Conservation (phyloP, 73 alveolate genomes). For the Urostyla sp. region DNA sequence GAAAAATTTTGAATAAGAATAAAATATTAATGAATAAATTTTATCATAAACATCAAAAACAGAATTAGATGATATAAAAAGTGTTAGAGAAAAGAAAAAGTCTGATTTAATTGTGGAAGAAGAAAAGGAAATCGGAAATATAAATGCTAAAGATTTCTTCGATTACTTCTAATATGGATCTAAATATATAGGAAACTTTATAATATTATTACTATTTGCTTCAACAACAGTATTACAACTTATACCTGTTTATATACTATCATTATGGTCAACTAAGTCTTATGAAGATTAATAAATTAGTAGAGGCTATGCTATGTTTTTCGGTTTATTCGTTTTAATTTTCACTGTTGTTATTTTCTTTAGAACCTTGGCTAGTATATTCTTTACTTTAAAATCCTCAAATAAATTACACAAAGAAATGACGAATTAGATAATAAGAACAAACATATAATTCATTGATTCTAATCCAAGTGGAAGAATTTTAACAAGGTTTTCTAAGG, state of each 20-base stretch:
- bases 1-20: neutral
- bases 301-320: neutral
- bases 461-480: constrained; percentile 72
- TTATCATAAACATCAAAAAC: neutral
- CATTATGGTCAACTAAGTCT: constrained; percentile 14
- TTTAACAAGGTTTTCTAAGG: constrained; percentile 70
- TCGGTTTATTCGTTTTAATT: neutral
- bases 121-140: neutral
- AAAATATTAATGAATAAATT: neutral
- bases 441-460: constrained; percentile 66
- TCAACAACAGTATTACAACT: neutral
- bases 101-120: neutral
- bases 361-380: neutral
- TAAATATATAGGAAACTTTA: neutral
- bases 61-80: too few relatives aligned
- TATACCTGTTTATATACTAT: neutral
- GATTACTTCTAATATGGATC: neutral
- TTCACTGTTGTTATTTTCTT: constrained; percentile 1
- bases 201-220: neutral
- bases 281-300: neutral
- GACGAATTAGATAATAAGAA: constrained; percentile 59
- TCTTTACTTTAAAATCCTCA: neutral
- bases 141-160: neutral
- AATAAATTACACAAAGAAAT: constrained; percentile 61
- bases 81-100: neutral